These are phyloP conservation scores for Cucurbita argyrosperma DNA, from an alignment of 306 rosid genomes.

Conservation along the genomic window DNA sequence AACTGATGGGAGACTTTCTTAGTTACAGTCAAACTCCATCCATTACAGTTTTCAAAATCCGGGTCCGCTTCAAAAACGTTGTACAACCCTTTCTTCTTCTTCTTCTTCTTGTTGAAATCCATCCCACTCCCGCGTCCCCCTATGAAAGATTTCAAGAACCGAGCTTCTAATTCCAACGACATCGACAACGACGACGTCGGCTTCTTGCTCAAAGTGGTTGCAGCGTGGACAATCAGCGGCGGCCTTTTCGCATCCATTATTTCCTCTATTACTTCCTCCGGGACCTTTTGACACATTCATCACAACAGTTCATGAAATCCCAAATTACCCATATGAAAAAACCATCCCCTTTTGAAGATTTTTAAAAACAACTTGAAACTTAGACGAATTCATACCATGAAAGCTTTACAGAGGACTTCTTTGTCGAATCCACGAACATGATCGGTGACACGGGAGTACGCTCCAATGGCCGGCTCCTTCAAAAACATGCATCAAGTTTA, in stretches of 20 bases:
- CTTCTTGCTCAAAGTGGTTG: conserved; percentile 17
- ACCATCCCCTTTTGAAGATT: background rate
- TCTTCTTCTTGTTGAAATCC: conserved; percentile 18
- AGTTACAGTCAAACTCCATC: conserved; percentile 62
- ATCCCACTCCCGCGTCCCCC: conserved; percentile 9
- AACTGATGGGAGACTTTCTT: conserved; percentile 22
- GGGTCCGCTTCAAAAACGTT: conserved; percentile 39
- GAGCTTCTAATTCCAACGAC: conserved; percentile 29
- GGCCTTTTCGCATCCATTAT: conserved; percentile 23
- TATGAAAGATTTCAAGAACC: conserved; percentile 18
- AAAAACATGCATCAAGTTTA: background rate
- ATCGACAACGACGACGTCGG: background rate
- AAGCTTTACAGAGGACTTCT: conserved; percentile 48
- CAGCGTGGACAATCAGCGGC: conserved; percentile 51
- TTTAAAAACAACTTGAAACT: too few species aligned
- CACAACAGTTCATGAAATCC: background rate
- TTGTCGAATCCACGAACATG: conserved; percentile 54
- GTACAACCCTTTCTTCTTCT: conserved; percentile 15
- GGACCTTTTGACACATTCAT: conserved; percentile 24
- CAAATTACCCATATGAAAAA: background rate
- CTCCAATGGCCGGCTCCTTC: conserved; percentile 51
- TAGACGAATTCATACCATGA: conserved; percentile 26
- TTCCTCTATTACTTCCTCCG: conserved; percentile 46
- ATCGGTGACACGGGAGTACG: conserved; percentile 54
- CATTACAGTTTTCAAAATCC: conserved; percentile 46